These are phyloP conservation scores for Aspergillus sclerotialis DNA, from an alignment of 2,329 filamentous ascomycete species.

Conservation along the genomic window DNA sequence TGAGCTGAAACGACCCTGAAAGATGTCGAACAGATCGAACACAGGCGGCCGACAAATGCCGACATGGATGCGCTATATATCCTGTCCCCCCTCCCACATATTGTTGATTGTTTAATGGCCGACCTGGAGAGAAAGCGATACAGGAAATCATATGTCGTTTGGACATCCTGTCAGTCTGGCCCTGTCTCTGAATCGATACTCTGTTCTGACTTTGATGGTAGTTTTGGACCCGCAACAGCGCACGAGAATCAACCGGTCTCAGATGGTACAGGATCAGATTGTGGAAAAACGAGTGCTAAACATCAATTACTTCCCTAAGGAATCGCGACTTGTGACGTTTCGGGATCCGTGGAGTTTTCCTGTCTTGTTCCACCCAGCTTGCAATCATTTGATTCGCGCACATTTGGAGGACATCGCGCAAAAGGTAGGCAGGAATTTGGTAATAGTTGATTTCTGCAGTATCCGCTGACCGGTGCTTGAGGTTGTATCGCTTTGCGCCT, in stretches of 20 bases:
- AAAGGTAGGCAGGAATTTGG: constrained; percentile 54
- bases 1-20: constrained; percentile 11
- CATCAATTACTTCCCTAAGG: constrained; percentile 81
- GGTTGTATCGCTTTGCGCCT: constrained; percentile 82
- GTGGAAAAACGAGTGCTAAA: constrained; percentile 76
- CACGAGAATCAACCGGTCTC: constrained; percentile 66
- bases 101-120: constrained; percentile 88
- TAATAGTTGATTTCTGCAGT: constrained; percentile 9
- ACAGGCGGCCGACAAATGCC: constrained; percentile 71
- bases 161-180: constrained; percentile 59
- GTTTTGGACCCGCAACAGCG: constrained; percentile 64
- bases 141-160: constrained; percentile 70
- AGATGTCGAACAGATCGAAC: constrained; percentile 95
- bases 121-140: constrained; percentile 85
- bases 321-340: constrained; percentile 87
- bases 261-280: constrained; percentile 64
- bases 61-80: constrained; percentile 95
- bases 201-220: constrained; percentile 25
- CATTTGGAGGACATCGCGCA: constrained; percentile 83
- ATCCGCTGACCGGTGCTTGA: constrained; percentile 27
- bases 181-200: constrained; percentile 4
- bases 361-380: constrained; percentile 80
- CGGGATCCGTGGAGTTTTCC: constrained; percentile 95
- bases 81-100: constrained; percentile 74
- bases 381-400: constrained; percentile 71